Percentiles rank a stretch among this genome's conserved stretches.
These are phyloP conservation scores for Cylindrodendrum hubeiense DNA, from an alignment of 2,329 filamentous ascomycete genomes.

Conservation along the genomic window DNA sequence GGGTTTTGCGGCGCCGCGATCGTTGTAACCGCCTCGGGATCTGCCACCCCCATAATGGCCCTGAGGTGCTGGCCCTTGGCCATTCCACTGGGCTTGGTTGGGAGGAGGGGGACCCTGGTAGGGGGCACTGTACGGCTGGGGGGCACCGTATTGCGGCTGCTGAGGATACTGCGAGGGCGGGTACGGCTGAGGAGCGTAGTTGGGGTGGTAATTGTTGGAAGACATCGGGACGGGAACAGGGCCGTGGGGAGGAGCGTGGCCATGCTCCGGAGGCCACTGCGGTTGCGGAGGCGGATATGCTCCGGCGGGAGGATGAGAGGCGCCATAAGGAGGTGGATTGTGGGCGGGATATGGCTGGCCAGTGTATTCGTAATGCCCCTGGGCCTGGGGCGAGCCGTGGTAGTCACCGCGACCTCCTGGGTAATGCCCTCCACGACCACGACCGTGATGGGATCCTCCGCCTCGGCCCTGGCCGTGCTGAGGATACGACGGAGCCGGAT, in stretches of 20 bases:
- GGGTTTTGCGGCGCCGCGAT: constrained; percentile 55
- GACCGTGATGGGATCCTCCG: constrained; percentile 52
- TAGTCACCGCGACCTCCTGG: constrained; percentile 56
- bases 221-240: constrained; percentile 63
- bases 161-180: constrained; percentile 56
- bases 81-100: constrained; percentile 51
- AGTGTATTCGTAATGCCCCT: constrained; percentile 58
- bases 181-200: constrained; percentile 69
- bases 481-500: constrained; percentile 54
- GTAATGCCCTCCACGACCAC: constrained; percentile 56
- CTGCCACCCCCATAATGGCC: constrained; percentile 54
- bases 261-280: constrained; percentile 57
- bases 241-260: constrained; percentile 55
- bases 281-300: constrained; percentile 55
- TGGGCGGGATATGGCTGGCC: constrained; percentile 53
- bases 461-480: constrained; percentile 53
- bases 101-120: constrained; percentile 53
- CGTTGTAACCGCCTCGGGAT: constrained; percentile 59
- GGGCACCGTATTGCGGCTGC: constrained; percentile 58
- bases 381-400: constrained; percentile 51
- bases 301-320: constrained; percentile 51
- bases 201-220: constrained; percentile 68
- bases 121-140: constrained; percentile 52
- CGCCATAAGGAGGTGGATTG: constrained; percentile 45
- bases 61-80: constrained; percentile 50